Conservation (phyloP, 257 asterid genomes). For the Gynochthodes officinalis region DNA sequence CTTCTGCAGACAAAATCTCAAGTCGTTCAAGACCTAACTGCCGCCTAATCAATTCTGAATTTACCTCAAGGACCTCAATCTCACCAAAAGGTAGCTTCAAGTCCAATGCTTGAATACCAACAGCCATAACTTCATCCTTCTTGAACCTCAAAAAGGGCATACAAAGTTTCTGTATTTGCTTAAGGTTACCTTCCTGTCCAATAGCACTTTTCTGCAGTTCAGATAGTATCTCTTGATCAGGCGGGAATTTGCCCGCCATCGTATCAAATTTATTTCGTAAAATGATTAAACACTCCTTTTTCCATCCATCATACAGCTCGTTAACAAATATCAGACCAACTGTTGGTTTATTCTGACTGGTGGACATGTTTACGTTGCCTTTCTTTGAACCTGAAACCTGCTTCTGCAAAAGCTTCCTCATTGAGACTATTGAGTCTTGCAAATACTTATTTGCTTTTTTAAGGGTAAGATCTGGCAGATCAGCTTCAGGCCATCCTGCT, state of each 20-base stretch:
- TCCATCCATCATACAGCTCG: constrained; percentile 87
- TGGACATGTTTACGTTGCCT: constrained; percentile 33
- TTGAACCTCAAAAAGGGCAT: constrained; percentile 91
- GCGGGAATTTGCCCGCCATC: constrained; percentile 47
- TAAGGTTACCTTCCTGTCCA: constrained; percentile 55
- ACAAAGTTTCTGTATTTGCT: constrained; percentile 65
- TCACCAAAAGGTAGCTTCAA: constrained; percentile 82
- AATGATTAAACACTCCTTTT: constrained; percentile 62
- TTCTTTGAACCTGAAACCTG: constrained; percentile 70
- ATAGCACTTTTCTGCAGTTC: constrained; percentile 61
- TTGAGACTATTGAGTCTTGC: constrained; percentile 67
- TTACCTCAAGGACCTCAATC: constrained; percentile 58
- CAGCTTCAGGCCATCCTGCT: constrained; percentile 77
- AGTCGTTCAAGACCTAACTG: constrained; percentile 69
- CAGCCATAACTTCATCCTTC: constrained; percentile 66
- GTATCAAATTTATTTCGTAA: constrained; percentile 54
- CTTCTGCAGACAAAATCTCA: constrained; percentile 52
- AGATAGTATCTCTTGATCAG: constrained; percentile 65
- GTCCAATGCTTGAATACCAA: constrained; percentile 70
- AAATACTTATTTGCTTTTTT: constrained; percentile 72
- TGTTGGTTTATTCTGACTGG: constrained; percentile 47
- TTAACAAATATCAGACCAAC: constrained; percentile 61
- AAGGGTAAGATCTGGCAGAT: constrained; percentile 59
- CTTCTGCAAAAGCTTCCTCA: constrained; percentile 89
- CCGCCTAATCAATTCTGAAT: constrained; percentile 57